Conservation (phyloP, 257 asterid genomes). For the Coffea canephora region DNA sequence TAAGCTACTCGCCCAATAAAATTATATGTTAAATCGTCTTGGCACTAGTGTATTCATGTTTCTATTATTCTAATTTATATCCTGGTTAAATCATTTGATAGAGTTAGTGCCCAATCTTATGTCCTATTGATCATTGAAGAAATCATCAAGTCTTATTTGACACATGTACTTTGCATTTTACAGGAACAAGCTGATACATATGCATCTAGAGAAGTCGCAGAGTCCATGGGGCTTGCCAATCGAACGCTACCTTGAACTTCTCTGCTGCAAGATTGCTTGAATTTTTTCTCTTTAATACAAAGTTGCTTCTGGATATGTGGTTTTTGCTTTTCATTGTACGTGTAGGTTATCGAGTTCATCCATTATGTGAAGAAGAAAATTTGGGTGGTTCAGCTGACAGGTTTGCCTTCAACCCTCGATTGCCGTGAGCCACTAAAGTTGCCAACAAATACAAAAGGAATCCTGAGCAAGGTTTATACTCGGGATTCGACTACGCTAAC, state of each 20-base stretch:
- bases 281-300: background rate
- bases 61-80: background rate
- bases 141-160: constrained; percentile 11
- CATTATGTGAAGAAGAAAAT: background rate
- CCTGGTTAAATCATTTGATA: background rate
- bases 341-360: background rate
- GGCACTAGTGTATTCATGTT: background rate
- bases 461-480: background rate
- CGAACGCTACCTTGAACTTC: constrained; percentile 57
- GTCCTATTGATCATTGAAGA: background rate
- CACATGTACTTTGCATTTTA: constrained; percentile 17
- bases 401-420: background rate
- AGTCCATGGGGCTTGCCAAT: constrained; percentile 82
- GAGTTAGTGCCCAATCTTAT: too few relatives aligned
- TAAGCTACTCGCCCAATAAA: too few relatives aligned
- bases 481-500: constrained; percentile 13
- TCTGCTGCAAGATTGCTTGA: constrained; percentile 18
- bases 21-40: background rate
- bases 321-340: background rate
- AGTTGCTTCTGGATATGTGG: constrained; percentile 20
- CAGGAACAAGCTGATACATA: constrained; percentile 95
- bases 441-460: background rate
- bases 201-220: constrained; percentile 77
- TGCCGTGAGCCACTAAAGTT: background rate
- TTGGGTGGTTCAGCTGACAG: constrained; percentile 7